Conservation (phyloP, 257 asterid species). For the Gentiana dahurica region DNA sequence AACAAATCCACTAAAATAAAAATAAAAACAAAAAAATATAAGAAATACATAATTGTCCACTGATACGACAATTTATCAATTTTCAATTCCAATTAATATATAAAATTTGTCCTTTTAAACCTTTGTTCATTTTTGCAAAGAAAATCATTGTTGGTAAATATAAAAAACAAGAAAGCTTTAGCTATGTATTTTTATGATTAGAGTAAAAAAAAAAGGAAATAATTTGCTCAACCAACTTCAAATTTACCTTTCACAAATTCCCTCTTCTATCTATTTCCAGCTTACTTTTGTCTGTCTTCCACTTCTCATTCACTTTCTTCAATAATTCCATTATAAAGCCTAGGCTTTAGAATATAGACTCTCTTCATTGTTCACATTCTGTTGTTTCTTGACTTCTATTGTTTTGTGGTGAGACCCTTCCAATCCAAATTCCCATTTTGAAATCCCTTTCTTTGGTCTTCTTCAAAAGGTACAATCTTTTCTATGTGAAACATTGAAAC, state of each 20-base stretch:
- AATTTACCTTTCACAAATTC: slow-evolving; percentile 7
- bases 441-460: background rate
- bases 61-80: too few relatives aligned
- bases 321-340: background rate
- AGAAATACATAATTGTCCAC: too few relatives aligned
- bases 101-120: too few relatives aligned
- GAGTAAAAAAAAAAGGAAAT: too few relatives aligned
- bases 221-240: background rate
- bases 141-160: too few relatives aligned
- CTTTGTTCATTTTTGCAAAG: too few relatives aligned
- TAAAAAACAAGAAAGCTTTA: too few relatives aligned
- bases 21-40: too few relatives aligned
- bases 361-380: background rate
- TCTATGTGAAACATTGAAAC: too few relatives aligned
- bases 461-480: background rate
- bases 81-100: too few relatives aligned
- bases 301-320: slow-evolving; percentile 4
- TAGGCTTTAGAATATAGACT: background rate
- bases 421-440: background rate
- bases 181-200: too few relatives aligned
- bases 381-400: background rate
- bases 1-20: too few relatives aligned
- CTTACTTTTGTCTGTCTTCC: slow-evolving; percentile 2
- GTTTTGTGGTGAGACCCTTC: background rate
- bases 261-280: slow-evolving; percentile 2